phyloP scores from a whole-genome alignment of 2,329 filamentous ascomycete species.

The Ascochyta rabiei region DNA sequence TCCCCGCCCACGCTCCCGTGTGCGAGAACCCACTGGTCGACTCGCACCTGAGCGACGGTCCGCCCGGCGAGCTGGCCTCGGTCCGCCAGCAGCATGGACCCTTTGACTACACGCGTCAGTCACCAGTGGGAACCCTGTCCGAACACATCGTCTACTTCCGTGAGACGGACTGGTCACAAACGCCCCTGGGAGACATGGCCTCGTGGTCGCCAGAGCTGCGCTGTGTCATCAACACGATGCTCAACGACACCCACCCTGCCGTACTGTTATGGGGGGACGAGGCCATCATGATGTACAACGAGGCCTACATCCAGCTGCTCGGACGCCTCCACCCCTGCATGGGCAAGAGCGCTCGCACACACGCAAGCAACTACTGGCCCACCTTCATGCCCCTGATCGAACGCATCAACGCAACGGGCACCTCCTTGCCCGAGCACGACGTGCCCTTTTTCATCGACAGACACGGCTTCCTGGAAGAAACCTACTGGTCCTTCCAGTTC shows the following conservation, averaged over 20 bases:
- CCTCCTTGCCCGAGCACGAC: slow-evolving; percentile 59
- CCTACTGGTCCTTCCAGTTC: slow-evolving; percentile 79
- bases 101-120: slow-evolving; percentile 21
- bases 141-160: slow-evolving; percentile 73
- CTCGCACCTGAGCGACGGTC: not conserved
- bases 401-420: slow-evolving; percentile 29
- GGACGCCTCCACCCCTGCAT: slow-evolving; percentile 59
- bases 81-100: slow-evolving; percentile 16
- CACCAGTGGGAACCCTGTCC: slow-evolving; percentile 54
- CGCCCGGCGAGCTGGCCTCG: not conserved
- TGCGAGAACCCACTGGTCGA: not conserved
- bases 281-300: slow-evolving; percentile 48
- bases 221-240: slow-evolving; percentile 76
- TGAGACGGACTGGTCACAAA: slow-evolving; percentile 72
- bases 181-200: slow-evolving; percentile 73
- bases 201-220: slow-evolving; percentile 72
- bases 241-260: slow-evolving; percentile 61
- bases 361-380: slow-evolving; percentile 68
- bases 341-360: slow-evolving; percentile 64
- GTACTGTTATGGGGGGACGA: slow-evolving; percentile 62
- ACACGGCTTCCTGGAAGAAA: slow-evolving; percentile 73
- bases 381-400: slow-evolving; percentile 30
- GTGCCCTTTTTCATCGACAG: slow-evolving; percentile 73
- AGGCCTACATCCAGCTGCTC: slow-evolving; percentile 40
- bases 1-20: not conserved